A percentile compares a stretch with the other conserved stretches of the same genome.
Evolutionary conservation across 2,329 filamentous ascomycete species (phyloP).

Genomic region (Acephala macrosclerotiorum): DNA sequence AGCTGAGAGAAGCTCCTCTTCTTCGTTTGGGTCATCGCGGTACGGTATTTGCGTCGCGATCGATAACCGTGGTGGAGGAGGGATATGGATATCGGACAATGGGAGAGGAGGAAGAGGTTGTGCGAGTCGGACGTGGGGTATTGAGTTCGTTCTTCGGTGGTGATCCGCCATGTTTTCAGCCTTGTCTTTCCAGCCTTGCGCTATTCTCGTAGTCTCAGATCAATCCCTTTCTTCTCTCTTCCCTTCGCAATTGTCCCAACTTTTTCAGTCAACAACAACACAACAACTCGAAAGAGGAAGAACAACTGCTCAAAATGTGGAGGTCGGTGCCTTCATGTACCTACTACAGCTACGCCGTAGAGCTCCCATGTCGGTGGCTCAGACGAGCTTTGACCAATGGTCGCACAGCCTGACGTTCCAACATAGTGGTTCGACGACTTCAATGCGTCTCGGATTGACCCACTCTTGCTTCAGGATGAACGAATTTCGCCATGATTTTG

Average conservation of each 20-base stretch:
- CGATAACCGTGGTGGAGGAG: constrained; percentile 16
- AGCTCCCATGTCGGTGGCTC: constrained; percentile 18
- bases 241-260: background rate
- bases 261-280: background rate
- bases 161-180: constrained; percentile 32
- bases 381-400: constrained; percentile 20
- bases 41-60: constrained; percentile 31
- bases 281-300: background rate
- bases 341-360: constrained; percentile 23
- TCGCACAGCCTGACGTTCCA: constrained; percentile 17
- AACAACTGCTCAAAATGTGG: constrained; percentile 8
- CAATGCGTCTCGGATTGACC: constrained; percentile 16
- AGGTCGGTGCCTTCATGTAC: constrained; percentile 23
- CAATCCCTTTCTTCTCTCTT: background rate
- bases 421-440: constrained; percentile 10
- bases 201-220: background rate
- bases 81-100: constrained; percentile 19
- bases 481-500: background rate
- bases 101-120: constrained; percentile 38
- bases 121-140: constrained; percentile 33
- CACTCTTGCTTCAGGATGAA: constrained; percentile 28
- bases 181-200: constrained; percentile 1
- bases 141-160: constrained; percentile 28
- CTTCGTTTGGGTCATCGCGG: constrained; percentile 36
- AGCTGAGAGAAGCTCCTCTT: constrained; percentile 9